Conservation (phyloP, 805 yeast species). For the Scheffersomyces lignosus region DNA sequence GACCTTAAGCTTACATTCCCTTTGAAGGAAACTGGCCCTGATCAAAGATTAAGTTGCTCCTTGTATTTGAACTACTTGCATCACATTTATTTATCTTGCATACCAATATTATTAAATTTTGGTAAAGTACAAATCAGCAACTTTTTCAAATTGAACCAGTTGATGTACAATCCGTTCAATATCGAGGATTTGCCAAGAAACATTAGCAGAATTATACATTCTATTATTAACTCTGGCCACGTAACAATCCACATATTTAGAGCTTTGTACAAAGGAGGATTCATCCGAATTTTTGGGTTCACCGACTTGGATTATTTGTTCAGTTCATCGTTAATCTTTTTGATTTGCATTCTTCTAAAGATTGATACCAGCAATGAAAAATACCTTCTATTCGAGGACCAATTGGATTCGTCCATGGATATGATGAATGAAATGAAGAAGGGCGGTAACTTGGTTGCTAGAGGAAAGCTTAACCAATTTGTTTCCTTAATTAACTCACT, state of each 20-base stretch:
- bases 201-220: constrained; percentile 15
- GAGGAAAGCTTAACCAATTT: constrained; percentile 16
- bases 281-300: constrained; percentile 24
- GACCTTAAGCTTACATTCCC: constrained; percentile 16
- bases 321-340: constrained; percentile 18
- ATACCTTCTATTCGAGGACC: constrained; percentile 14
- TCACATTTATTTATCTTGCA: constrained; percentile 24
- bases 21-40: constrained; percentile 4
- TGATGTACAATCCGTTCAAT: constrained; percentile 3
- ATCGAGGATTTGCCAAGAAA: constrained; percentile 17
- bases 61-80: constrained; percentile 30
- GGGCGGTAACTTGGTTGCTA: constrained; percentile 22
- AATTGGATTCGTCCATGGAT: constrained; percentile 16
- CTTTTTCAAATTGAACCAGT: constrained; percentile 3
- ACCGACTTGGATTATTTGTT: constrained; percentile 27
- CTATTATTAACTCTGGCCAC: constrained; percentile 19
- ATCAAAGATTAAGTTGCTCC: constrained; percentile 20
- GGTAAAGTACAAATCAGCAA: constrained; percentile 16
- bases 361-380: constrained; percentile 5
- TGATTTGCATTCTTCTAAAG: constrained; percentile 20
- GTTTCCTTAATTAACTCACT: constrained; percentile 7
- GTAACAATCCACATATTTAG: constrained; percentile 24
- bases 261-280: constrained; percentile 16
- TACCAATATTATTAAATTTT: constrained; percentile 25
- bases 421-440: constrained; percentile 19